These are phyloP conservation scores for Solanum piurae DNA, from an alignment of 257 asterid species.

Conservation along the genomic window DNA sequence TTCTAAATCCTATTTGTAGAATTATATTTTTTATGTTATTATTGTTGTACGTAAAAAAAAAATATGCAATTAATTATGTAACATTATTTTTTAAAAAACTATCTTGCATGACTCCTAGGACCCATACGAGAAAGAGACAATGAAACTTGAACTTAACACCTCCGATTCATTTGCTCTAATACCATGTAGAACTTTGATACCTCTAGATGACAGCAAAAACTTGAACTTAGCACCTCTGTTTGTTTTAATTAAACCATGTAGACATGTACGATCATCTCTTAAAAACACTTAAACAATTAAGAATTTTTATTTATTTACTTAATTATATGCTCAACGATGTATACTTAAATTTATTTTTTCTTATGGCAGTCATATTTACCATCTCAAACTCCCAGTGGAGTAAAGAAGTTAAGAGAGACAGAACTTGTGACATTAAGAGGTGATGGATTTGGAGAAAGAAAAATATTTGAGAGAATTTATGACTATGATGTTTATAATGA, in stretches of 20 bases:
- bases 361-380: conserved; percentile 56
- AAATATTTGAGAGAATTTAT: conserved; percentile 39
- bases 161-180: no score
- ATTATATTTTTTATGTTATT: no score
- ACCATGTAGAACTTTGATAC: no score
- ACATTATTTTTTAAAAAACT: no score
- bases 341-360: background rate
- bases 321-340: background rate
- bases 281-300: background rate
- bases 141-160: no score
- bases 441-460: conserved; percentile 47
- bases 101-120: no score
- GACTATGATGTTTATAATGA: conserved; percentile 82
- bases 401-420: conserved; percentile 20
- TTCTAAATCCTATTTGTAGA: no score
- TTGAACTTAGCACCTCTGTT: background rate
- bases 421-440: conserved; percentile 48
- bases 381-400: conserved; percentile 53
- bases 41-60: no score
- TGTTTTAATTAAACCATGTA: no score
- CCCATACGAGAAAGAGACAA: no score
- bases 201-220: no score
- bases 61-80: no score
- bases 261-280: background rate
- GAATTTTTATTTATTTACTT: background rate